Evolutionary conservation across 2,329 filamentous ascomycete genomes (phyloP).

Genomic region (Penicillium capsulatum): DNA sequence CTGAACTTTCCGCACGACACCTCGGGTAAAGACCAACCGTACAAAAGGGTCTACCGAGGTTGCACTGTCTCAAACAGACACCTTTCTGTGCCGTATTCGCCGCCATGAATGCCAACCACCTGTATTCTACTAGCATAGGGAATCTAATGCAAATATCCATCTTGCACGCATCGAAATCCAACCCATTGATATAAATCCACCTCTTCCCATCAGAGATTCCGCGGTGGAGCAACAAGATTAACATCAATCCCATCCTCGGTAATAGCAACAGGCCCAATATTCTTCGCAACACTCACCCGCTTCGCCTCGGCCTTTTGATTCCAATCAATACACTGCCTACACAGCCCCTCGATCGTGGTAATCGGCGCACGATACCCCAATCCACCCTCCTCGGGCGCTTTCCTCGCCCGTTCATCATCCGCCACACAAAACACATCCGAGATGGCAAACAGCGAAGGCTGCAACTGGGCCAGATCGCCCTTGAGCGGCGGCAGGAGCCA

Average conservation of each 20-base stretch:
- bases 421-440: conserved; percentile 26
- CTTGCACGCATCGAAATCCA: too few relatives aligned
- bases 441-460: conserved; percentile 33
- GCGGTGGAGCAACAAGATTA: conserved; percentile 15
- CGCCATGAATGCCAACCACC: too few relatives aligned
- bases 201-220: too few relatives aligned
- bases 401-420: conserved; percentile 29
- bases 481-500: conserved; percentile 25
- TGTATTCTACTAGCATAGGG: too few relatives aligned
- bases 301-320: conserved; percentile 24
- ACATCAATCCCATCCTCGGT: conserved; percentile 16
- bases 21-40: too few relatives aligned
- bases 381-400: conserved; percentile 25
- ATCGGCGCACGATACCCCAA: conserved; percentile 33
- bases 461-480: conserved; percentile 27
- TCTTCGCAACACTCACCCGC: conserved; percentile 8
- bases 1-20: too few relatives aligned
- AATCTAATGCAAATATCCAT: too few relatives aligned
- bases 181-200: too few relatives aligned
- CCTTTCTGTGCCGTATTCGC: too few relatives aligned
- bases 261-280: conserved; percentile 14
- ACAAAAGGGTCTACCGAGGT: too few relatives aligned
- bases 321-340: conserved; percentile 33
- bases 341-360: conserved; percentile 33
- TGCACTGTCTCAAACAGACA: too few relatives aligned